Conservation (phyloP, 176 grass and related monocot genomes). For the Hsuehochloa calcarea region DNA sequence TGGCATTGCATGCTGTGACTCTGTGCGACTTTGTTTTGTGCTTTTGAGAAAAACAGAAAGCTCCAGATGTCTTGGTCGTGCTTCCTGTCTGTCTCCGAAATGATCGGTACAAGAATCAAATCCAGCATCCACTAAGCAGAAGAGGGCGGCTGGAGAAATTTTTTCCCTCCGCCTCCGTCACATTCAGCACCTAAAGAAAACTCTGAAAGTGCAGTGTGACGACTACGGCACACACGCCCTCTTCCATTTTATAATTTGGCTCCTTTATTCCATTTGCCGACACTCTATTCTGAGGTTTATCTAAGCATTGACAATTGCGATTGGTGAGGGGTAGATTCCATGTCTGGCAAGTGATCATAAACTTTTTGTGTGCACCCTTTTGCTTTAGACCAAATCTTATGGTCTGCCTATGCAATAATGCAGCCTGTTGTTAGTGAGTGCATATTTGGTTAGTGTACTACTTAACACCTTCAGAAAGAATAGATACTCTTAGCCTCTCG, state of each 20-base stretch:
- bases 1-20: not conserved
- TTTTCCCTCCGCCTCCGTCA: conserved; percentile 34
- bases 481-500: not conserved
- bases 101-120: conserved; percentile 40
- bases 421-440: not conserved
- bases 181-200: conserved; percentile 16
- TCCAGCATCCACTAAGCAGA: conserved; percentile 29
- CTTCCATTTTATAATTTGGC: not conserved
- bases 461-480: conserved; percentile 8
- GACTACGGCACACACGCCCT: not conserved
- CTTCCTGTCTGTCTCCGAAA: conserved; percentile 22
- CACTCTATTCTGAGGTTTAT: conserved; percentile 5
- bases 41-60: not conserved
- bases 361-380: conserved; percentile 20
- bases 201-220: conserved; percentile 40
- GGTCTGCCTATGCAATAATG: conserved; percentile 26
- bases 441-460: conserved; percentile 12
- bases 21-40: not conserved
- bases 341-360: conserved; percentile 19
- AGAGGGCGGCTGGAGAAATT: conserved; percentile 20
- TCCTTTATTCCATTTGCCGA: conserved; percentile 31
- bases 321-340: conserved; percentile 8
- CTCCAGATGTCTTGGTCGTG: conserved; percentile 13
- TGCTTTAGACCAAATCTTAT: conserved; percentile 29
- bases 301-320: not conserved